phyloP scores from a whole-genome alignment of 176 grass and related monocot genomes.

The Triticum turgidum region DNA sequence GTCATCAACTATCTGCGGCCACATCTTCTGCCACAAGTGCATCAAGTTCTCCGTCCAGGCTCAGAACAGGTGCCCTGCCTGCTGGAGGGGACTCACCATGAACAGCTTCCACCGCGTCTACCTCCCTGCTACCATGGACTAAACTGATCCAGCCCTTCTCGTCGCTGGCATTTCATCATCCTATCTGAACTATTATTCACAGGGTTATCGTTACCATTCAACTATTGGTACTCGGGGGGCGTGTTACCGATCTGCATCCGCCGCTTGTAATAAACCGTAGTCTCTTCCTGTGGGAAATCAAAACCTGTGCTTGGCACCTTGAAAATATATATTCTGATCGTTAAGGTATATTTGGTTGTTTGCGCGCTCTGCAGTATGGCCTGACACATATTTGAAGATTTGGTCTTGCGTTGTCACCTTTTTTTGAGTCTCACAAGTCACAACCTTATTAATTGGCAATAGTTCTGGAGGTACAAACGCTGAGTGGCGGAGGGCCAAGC shows the following conservation, averaged over 20 bases:
- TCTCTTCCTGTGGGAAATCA: background rate
- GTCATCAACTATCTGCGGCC: conserved; percentile 76
- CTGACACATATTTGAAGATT: no score
- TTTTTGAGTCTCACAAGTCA: no score
- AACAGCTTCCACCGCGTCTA: conserved; percentile 68
- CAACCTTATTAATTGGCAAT: no score
- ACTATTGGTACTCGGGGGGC: background rate
- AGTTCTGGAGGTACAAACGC: no score
- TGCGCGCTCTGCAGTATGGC: no score
- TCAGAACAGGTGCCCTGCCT: conserved; percentile 77
- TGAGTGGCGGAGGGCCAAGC: no score
- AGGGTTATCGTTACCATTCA: background rate
- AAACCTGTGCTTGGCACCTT: background rate
- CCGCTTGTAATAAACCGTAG: background rate
- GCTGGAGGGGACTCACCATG: conserved; percentile 44
- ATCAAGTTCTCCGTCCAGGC: conserved; percentile 46
- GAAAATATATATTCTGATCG: background rate
- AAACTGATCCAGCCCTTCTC: background rate
- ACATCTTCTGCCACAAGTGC: conserved; percentile 86
- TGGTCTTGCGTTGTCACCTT: no score
- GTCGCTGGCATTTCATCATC: background rate
- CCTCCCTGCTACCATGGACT: conserved; percentile 33
- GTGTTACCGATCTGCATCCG: background rate
- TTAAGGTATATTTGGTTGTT: no score
- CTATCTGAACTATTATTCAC: background rate